A percentile compares a stretch with the other conserved stretches of the same genome.
Evolutionary conservation across 106 monocot genomes (phyloP).

Genomic region (Chionographis japonica): DNA sequence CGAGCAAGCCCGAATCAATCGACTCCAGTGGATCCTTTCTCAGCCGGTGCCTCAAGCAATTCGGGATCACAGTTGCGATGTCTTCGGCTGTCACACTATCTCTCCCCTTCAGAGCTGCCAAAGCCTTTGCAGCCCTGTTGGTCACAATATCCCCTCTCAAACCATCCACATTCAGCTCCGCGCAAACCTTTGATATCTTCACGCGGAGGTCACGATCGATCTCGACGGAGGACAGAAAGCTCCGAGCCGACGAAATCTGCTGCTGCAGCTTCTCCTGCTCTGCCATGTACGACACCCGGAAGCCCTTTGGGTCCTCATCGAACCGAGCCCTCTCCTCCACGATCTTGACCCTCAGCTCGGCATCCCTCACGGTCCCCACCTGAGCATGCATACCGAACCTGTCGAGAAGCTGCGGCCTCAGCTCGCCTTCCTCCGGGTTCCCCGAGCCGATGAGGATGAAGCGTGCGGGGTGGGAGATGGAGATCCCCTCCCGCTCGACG

Average conservation of each 20-base stretch:
- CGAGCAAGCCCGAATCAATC: constrained; percentile 92
- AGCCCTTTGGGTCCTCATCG: constrained; percentile 71
- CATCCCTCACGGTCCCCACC: constrained; percentile 93
- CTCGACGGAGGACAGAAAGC: constrained; percentile 51
- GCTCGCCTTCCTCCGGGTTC: constrained; percentile 97
- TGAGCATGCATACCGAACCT: constrained; percentile 99
- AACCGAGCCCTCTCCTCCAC: constrained; percentile 92
- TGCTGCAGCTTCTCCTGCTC: constrained; percentile 91
- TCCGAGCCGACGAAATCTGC: constrained; percentile 71
- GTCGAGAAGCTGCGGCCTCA: constrained; percentile 94
- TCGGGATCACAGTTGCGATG: constrained; percentile 93
- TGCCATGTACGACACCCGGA: constrained; percentile 61
- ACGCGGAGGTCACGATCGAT: constrained; percentile 82
- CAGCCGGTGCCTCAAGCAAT: constrained; percentile 95
- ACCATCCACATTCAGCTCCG: constrained; percentile 97
- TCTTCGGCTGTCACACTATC: constrained; percentile 77
- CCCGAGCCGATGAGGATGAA: constrained; percentile 98
- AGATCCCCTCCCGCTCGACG: constrained; percentile 96
- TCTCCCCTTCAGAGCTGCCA: constrained; percentile 91
- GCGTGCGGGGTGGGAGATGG: constrained; percentile 93
- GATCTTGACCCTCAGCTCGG: constrained; percentile 93
- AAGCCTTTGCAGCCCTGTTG: constrained; percentile 87
- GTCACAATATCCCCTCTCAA: constrained; percentile 95
- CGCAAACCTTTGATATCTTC: constrained; percentile 93
- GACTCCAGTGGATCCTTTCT: constrained; percentile 97